Base-by-base conservation (phyloP, 73 alveolate species). In the Urostyla sp. region DNA sequence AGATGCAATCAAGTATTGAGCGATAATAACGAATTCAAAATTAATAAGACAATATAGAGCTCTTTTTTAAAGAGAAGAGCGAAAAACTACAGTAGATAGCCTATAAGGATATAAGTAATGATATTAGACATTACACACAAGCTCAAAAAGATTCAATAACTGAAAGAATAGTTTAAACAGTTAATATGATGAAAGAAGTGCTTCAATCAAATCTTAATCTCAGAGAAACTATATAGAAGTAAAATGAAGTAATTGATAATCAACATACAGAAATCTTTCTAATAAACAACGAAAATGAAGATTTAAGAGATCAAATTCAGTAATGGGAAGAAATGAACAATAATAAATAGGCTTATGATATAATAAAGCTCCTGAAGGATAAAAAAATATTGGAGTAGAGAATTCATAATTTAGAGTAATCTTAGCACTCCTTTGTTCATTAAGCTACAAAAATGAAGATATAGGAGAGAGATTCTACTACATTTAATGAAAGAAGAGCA, bases 141-240 rank as follows among this genome's bases (percentile, higher is more conserved):
- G 84, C 84, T 10, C 58, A 35, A 6, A 80, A 53, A 23, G 90
- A 80, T 51, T 83, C 90, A 1, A 80, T 80, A 32, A 45, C 84
- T 10, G 90, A 80, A 21, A 24, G 90, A 31, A 31, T 80, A 15
- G 51, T 80, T 36, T 76, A 80, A 15, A 67, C 90, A 32, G 84
- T 80, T 1, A 80, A 80, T 34, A 80, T 80, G 90, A 74, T 80
- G 80, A 80, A 80, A 27, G 90, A 80, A 66, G 67, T 80, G 23
- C 79, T 80, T 32, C 55, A 80, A 35, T 28, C 77, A 15, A 80
- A 80, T 66, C 48, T 67, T 24, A 32, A 13, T 32, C 55, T 80
- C 23, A 63, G 90, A 67, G 78, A 55, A 35, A 50, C 80, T 11
- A 27, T 63, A 11, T 49, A 80, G 50, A 74, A 80, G 38, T 20